Evolutionary conservation across 257 asterid species (phyloP).

Genomic region (Solanum rostratum): DNA sequence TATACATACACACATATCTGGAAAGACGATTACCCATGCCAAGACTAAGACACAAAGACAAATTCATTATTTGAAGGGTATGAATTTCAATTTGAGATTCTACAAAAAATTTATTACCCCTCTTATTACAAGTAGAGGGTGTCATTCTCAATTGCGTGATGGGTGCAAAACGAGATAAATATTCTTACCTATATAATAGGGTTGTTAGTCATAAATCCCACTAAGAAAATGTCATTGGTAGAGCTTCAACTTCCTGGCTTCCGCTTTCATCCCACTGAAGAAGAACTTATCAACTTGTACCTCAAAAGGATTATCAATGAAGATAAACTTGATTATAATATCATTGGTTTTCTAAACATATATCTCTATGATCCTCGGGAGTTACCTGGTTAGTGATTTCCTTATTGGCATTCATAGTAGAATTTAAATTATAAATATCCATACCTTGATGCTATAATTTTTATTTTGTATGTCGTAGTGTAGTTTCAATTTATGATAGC

Average conservation of each 20-base stretch:
- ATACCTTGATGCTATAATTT: not conserved
- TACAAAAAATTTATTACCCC: not conserved
- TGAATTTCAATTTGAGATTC: not conserved
- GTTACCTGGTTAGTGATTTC: conserved; percentile 42
- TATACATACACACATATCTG: too few species aligned
- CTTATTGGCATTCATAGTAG: not conserved
- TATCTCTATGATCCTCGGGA: conserved; percentile 59
- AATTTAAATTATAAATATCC: not conserved
- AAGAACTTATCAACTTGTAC: conserved; percentile 60
- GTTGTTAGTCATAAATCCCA: not conserved
- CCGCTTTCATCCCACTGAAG: conserved; percentile 75
- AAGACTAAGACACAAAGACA: not conserved
- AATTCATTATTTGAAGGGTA: not conserved
- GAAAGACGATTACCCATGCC: too few species aligned
- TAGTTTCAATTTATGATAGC: not conserved
- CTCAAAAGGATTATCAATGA: conserved; percentile 35
- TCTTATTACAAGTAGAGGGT: not conserved
- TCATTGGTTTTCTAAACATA: conserved; percentile 58
- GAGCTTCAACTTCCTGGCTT: conserved; percentile 52
- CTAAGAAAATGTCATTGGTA: not conserved
- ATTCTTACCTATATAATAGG: not conserved
- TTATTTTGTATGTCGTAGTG: not conserved
- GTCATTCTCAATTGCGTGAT: not conserved
- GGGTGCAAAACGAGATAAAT: not conserved
- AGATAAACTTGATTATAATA: conserved; percentile 25